Base-by-base conservation (phyloP, 192 early-diverging fungal genomes). In the Haplosporangium gracile region DNA sequence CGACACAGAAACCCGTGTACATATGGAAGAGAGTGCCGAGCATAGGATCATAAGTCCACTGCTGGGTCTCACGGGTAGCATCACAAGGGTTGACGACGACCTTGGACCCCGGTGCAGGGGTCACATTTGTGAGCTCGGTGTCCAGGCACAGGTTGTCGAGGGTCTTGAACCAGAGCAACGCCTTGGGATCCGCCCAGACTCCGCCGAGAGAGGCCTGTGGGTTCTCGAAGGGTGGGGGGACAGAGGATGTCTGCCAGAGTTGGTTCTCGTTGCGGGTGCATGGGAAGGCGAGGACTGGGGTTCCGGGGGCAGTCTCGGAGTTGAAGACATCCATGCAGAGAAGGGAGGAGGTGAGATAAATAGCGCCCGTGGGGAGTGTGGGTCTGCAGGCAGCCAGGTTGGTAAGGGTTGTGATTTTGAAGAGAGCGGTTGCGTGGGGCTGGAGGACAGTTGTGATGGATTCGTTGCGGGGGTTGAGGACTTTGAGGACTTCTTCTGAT, bases 1-100 rank as follows among this genome's bases (percentile, higher is more conserved):
- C 83, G 24, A 70, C 39, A 68, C 83, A 85, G 57, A 80, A 76
- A 1, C 78, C 83, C 2, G 83, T 72, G 45, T 38, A 40, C 8
- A 38, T 70, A 76, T 85, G 83, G 74, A 80, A 85, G 4, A 85
- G 38, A 4, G 74, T 79, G 1, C 83, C 83, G 39, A 80, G 53
- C 78, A 85, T 76, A n/a, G 71, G 76, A 24, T 85, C 74, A 68
- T 85, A 85, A 4, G 74, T 80, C 83, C 83, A 85, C 29, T 85
- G 83, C 38, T 85, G 83, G 5, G 77, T 85, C 45, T 80, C 77
- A 4, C 73, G 47, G 24, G 63, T 45, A 13, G 57, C 38, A 73
- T 85, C 78, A 40, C 83, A 85, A 4, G 77, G 68, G 24, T 85
- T 85, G 7, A 85, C 22, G 18, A 85, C 83, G 5, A 85, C 38